phyloP scores from a whole-genome alignment of 805 yeast species.

The Nakazawaea peltata region DNA sequence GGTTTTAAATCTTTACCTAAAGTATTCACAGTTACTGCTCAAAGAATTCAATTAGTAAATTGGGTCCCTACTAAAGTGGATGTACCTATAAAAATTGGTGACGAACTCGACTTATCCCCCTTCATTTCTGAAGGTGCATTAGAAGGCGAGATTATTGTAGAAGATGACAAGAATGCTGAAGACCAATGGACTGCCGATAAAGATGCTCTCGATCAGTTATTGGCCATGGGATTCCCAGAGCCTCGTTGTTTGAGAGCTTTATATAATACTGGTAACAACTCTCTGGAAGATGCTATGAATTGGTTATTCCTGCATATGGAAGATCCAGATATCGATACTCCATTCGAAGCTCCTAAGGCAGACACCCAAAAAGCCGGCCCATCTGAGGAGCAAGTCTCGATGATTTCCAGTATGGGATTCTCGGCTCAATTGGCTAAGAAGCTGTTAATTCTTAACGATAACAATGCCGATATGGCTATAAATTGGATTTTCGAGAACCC shows the following conservation, averaged over 20 bases:
- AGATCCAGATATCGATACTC: slow-evolving; percentile 67
- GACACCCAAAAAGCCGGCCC: slow-evolving; percentile 14
- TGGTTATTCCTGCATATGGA: slow-evolving; percentile 91
- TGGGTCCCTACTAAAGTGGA: slow-evolving; percentile 87
- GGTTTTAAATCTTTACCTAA: slow-evolving; percentile 62
- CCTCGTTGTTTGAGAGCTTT: slow-evolving; percentile 60
- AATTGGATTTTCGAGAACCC: slow-evolving; percentile 89
- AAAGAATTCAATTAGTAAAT: slow-evolving; percentile 74
- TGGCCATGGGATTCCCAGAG: slow-evolving; percentile 84
- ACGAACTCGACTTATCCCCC: slow-evolving; percentile 32
- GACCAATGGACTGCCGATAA: slow-evolving; percentile 35
- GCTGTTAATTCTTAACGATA: slow-evolving; percentile 53
- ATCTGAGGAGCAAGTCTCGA: slow-evolving; percentile 32
- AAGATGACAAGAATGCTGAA: slow-evolving; percentile 24
- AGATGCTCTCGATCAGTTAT: slow-evolving; percentile 44
- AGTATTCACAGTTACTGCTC: slow-evolving; percentile 62
- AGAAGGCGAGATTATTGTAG: slow-evolving; percentile 30
- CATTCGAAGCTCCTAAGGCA: slow-evolving; percentile 29
- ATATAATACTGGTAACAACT: slow-evolving; percentile 59
- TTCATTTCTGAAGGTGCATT: slow-evolving; percentile 34
- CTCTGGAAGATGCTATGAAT: slow-evolving; percentile 70
- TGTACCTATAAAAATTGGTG: slow-evolving; percentile 55
- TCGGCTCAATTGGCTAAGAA: slow-evolving; percentile 54
- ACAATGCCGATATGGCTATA: slow-evolving; percentile 67
- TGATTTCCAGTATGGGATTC: slow-evolving; percentile 74